Percentiles rank a stretch among this genome's conserved stretches.
Conservation (phyloP, 73 alveolate genomes). For the Uronychia setigera region DNA sequence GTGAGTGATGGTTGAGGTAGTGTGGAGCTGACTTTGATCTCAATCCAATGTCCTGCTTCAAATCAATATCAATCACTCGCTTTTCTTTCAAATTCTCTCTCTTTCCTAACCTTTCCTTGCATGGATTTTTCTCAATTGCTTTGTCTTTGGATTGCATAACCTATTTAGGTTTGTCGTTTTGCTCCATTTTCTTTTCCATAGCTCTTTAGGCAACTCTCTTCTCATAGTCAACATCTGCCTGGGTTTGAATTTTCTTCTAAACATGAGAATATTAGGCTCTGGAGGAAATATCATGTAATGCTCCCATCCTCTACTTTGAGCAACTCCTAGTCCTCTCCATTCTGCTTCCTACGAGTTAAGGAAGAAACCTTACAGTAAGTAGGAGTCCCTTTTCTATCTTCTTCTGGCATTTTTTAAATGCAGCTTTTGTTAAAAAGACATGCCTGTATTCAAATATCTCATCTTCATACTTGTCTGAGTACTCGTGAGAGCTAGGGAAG, state of each 20-base stretch:
- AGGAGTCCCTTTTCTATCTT: constrained; percentile 10
- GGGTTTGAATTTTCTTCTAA: constrained; percentile 61
- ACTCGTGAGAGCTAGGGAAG: too few species aligned
- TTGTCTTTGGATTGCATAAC: too few species aligned
- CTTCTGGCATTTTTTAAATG: background rate
- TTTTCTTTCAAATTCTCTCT: too few species aligned
- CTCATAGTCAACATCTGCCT: too few species aligned
- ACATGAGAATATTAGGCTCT: constrained; percentile 66
- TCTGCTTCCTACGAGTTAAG: constrained; percentile 17
- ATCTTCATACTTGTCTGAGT: constrained; percentile 42
- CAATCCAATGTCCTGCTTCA: too few species aligned
- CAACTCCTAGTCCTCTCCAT: constrained; percentile 44
- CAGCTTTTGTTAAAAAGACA: constrained; percentile 14
- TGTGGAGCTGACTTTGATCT: too few species aligned
- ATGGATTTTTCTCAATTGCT: background rate
- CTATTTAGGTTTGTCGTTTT: too few species aligned
- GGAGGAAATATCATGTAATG: constrained; percentile 86
- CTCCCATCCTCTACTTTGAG: constrained; percentile 74
- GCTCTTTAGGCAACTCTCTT: too few species aligned
- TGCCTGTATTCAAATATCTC: constrained; percentile 37
- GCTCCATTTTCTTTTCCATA: too few species aligned
- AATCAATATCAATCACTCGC: too few species aligned
- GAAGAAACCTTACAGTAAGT: too few species aligned
- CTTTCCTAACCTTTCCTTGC: too few species aligned
- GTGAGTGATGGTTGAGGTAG: constrained; percentile 4